Evolutionary conservation across 805 yeast species (phyloP).

Genomic region (Metschnikowia noctiluminum): DNA sequence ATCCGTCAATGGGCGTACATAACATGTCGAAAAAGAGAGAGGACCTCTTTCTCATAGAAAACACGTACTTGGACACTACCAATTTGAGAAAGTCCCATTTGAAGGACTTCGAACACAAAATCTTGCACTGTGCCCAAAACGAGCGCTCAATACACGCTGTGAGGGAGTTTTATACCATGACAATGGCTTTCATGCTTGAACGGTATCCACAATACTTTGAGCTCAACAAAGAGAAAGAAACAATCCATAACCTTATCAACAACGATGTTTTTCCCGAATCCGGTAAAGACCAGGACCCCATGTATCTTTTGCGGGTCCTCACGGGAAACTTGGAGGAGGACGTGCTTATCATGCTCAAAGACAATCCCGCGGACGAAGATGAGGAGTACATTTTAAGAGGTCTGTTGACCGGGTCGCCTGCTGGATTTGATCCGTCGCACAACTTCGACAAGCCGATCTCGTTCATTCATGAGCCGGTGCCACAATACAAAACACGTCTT

Average conservation of each 20-base stretch:
- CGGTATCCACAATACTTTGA: conserved; percentile 56
- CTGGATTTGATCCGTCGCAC: conserved; percentile 65
- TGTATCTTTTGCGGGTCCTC: conserved; percentile 22
- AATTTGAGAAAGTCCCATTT: conserved; percentile 35
- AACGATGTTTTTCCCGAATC: conserved; percentile 35
- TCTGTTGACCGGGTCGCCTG: conserved; percentile 60
- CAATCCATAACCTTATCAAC: conserved; percentile 38
- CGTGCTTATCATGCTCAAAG: conserved; percentile 49
- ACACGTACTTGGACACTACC: conserved; percentile 50
- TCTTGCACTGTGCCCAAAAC: conserved; percentile 22
- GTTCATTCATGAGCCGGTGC: conserved; percentile 68
- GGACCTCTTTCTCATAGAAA: conserved; percentile 61
- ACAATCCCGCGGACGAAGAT: conserved; percentile 32
- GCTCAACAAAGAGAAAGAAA: conserved; percentile 19
- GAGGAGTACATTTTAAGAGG: conserved; percentile 60
- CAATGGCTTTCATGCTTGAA: conserved; percentile 35
- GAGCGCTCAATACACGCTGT: conserved; percentile 31
- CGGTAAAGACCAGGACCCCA: conserved; percentile 14
- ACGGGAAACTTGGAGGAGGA: conserved; percentile 58
- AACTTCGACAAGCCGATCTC: conserved; percentile 55
- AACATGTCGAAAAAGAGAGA: conserved; percentile 34
- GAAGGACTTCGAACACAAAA: conserved; percentile 24
- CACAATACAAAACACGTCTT: conserved; percentile 55
- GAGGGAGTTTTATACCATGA: conserved; percentile 47
- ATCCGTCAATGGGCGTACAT: conserved; percentile 33